These are phyloP conservation scores for Heterobasidion irregulare DNA, from an alignment of 1,284 basidiomycete species.

Conservation along the genomic window DNA sequence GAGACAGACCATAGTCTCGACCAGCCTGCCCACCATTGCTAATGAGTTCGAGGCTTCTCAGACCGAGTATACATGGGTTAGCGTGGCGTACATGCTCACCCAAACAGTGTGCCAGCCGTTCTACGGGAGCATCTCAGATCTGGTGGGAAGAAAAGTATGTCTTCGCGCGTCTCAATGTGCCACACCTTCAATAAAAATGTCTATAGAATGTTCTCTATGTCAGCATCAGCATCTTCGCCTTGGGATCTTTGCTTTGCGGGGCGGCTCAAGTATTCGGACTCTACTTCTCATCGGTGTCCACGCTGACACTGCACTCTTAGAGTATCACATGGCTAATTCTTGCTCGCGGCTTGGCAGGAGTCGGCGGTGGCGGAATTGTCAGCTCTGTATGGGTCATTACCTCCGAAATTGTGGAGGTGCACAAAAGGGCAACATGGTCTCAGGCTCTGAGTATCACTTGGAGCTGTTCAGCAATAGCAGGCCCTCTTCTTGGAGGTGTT, in stretches of 20 bases:
- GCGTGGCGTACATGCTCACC: slow-evolving; percentile 72
- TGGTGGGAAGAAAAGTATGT: slow-evolving; percentile 61
- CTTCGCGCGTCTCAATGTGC: not conserved
- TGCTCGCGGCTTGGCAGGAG: slow-evolving; percentile 52
- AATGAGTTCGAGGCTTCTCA: slow-evolving; percentile 55
- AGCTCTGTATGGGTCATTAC: slow-evolving; percentile 77
- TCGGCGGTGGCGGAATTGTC: slow-evolving; percentile 77
- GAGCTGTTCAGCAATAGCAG: slow-evolving; percentile 74
- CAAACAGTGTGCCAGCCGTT: slow-evolving; percentile 77
- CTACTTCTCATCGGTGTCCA: slow-evolving; percentile 1
- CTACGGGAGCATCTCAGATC: slow-evolving; percentile 70
- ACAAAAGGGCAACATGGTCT: slow-evolving; percentile 69
- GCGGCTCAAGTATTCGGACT: slow-evolving; percentile 44
- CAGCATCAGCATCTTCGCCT: slow-evolving; percentile 61
- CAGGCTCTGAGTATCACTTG: slow-evolving; percentile 75
- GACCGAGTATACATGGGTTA: slow-evolving; percentile 76
- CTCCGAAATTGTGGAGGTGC: slow-evolving; percentile 65
- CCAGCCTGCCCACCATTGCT: slow-evolving; percentile 69
- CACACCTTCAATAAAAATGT: not conserved
- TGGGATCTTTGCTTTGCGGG: slow-evolving; percentile 68
- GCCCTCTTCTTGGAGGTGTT: slow-evolving; percentile 67
- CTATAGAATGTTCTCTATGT: slow-evolving; percentile 52
- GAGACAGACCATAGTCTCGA: slow-evolving; percentile 70
- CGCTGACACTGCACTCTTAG: slow-evolving; percentile 25
- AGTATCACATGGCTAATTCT: slow-evolving; percentile 50